Conservation (phyloP, 164 flowering plant genomes). For the Akebia trifoliata region DNA sequence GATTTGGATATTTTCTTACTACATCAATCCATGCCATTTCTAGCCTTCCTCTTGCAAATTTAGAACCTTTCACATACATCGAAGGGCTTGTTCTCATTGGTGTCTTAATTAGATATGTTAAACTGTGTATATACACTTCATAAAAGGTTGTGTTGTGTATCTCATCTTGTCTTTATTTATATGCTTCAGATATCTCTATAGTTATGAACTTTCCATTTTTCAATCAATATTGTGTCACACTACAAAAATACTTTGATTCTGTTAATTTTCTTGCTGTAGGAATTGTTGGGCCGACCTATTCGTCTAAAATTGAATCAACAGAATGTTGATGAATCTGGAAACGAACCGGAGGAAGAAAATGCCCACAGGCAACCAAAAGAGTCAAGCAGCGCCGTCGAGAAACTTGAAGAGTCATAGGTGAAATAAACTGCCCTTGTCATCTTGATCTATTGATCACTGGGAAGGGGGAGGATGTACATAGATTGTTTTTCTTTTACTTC, state of each 20-base stretch:
- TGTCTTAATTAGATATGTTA: no score
- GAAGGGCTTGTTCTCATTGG: no score
- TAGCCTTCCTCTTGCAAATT: no score
- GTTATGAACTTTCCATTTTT: not conserved
- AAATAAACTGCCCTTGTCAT: not conserved
- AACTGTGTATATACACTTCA: no score
- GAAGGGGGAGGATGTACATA: not conserved
- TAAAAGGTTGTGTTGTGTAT: no score
- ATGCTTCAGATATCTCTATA: not conserved
- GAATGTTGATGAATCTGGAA: conserved; percentile 30
- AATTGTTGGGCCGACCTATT: conserved; percentile 70
- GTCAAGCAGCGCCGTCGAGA: not conserved
- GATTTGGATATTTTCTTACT: no score
- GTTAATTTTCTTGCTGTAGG: conserved; percentile 37
- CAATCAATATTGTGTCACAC: not conserved
- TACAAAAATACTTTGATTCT: not conserved
- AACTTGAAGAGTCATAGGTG: conserved; percentile 16
- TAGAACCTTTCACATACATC: no score
- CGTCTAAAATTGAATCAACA: conserved; percentile 52
- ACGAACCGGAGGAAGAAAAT: conserved; percentile 22
- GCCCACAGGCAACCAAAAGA: conserved; percentile 20
- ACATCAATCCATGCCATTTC: no score
- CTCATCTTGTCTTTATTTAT: no score
- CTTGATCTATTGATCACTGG: not conserved
- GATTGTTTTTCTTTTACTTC: not conserved